Base-by-base conservation (phyloP, 768 basidiomycete genomes). In the Psilocybe subaeruginosa region DNA sequence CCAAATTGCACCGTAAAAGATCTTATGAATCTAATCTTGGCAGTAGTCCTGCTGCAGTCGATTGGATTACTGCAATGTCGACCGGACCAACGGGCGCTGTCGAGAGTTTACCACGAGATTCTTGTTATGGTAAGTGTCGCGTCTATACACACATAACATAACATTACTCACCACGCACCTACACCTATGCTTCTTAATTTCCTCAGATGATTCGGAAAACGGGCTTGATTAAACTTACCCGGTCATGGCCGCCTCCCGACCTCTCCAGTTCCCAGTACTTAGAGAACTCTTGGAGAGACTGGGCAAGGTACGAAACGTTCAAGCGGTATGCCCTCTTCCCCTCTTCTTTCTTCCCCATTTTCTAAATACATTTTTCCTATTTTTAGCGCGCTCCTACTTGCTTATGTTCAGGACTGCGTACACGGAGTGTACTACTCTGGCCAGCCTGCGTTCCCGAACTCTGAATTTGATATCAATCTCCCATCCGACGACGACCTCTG, bases 401-500 rank as follows among this genome's bases (percentile, higher is more conserved):
- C 82, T 0, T 88, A 83, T 70, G 70, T 84, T 23, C 86, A 87
- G 63, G 87, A 89, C 67, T 82, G 80, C 69, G 81, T 75, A 33
- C 81, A 84, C 61, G 79, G 78, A 67, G 81, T 87, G 43, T 85
- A 79, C 70, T 87, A 82, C 65, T 78, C 81, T 9, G 64, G 80
- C 17, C 70, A 76, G 3, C 81, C 85, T 3, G 78, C 82, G 0
- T 84, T 84, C 70, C 70, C 72, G 2, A 73, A 78, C 1, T 66
- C 75, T 30, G 85, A 87, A 62, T 74, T 87, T 14, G 78, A 79
- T 55, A 70, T 85, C 27, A 75, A 77, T 43, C 78, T 89, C 16
- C 86, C 86, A 3, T 85, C 82, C 67, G 86, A 87, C 51, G 80
- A 85, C 41, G 76, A 72, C 17, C 74, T 87, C 1, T 89, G 86